Percentiles rank a stretch among this genome's conserved stretches.
phyloP scores from a whole-genome alignment of 371 early-diverging fungal genomes.

The Mucor irregularis region DNA sequence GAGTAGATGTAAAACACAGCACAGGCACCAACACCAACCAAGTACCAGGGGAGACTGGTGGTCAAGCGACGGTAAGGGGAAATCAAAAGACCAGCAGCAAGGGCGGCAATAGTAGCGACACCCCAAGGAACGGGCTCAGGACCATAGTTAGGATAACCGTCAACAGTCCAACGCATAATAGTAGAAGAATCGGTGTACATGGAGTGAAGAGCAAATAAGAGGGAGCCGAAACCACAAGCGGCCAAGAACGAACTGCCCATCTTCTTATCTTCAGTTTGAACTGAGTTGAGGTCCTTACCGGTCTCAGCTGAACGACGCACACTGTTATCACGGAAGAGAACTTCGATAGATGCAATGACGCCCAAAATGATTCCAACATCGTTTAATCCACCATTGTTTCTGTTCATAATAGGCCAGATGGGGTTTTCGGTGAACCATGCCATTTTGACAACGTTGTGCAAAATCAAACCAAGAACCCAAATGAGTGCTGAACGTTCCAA shows the following conservation, averaged over 20 bases:
- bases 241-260: constrained; percentile 51
- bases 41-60: constrained; percentile 62
- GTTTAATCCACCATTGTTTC: constrained; percentile 71
- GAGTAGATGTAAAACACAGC: constrained; percentile 57
- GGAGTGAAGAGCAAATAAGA: constrained; percentile 73
- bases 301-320: constrained; percentile 1
- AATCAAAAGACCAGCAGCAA: constrained; percentile 58
- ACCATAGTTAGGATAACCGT: constrained; percentile 77
- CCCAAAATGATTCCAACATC: constrained; percentile 63
- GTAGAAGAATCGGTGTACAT: constrained; percentile 77
- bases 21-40: constrained; percentile 52
- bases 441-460: constrained; percentile 72
- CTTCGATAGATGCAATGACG: constrained; percentile 56
- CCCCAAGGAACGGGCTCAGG: constrained; percentile 81
- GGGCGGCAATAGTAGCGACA: constrained; percentile 60
- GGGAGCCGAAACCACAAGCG: constrained; percentile 65
- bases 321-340: constrained; percentile 48
- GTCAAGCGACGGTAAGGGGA: constrained; percentile 60
- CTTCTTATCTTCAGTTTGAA: not conserved
- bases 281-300: not conserved
- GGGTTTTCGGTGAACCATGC: constrained; percentile 81
- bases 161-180: constrained; percentile 74
- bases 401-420: constrained; percentile 80
- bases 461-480: constrained; percentile 68
- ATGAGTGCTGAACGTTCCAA: constrained; percentile 65